These are phyloP conservation scores for Amanita molliuscula DNA, from an alignment of 768 basidiomycete genomes.

Conservation along the genomic window DNA sequence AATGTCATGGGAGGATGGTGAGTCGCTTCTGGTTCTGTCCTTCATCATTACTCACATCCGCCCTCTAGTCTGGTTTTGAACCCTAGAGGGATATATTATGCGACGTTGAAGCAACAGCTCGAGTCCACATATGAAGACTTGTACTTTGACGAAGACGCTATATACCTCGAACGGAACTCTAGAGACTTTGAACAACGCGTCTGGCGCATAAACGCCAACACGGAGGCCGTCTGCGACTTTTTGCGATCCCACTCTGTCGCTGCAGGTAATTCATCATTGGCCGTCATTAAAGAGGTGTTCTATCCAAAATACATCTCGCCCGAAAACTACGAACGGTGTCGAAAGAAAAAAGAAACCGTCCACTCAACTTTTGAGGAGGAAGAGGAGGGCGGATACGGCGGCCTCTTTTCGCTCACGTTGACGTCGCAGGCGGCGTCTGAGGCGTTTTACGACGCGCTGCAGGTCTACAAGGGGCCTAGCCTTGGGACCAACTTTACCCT, in stretches of 20 bases:
- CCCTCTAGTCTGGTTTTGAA: slow-evolving; percentile 72
- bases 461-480: slow-evolving; percentile 83
- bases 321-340: slow-evolving; percentile 61
- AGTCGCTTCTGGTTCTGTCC: slow-evolving; percentile 13
- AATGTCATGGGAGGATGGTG: slow-evolving; percentile 99
- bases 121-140: slow-evolving; percentile 62
- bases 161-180: slow-evolving; percentile 98
- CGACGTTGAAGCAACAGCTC: slow-evolving; percentile 50
- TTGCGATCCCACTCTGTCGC: slow-evolving; percentile 49
- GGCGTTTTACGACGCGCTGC: slow-evolving; percentile 79
- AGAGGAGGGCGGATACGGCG: slow-evolving; percentile 58
- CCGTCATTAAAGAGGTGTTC: slow-evolving; percentile 72
- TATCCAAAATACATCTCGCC: slow-evolving; percentile 81
- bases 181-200: slow-evolving; percentile 80
- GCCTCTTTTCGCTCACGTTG: slow-evolving; percentile 84
- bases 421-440: slow-evolving; percentile 51
- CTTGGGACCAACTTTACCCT: slow-evolving; percentile 95
- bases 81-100: slow-evolving; percentile 63
- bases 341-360: slow-evolving; percentile 29
- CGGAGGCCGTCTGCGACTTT: slow-evolving; percentile 75
- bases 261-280: slow-evolving; percentile 20
- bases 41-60: not conserved
- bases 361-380: slow-evolving; percentile 5
- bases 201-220: slow-evolving; percentile 67
- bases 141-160: slow-evolving; percentile 86